phyloP scores from a whole-genome alignment of 495 filamentous ascomycete genomes.

The Aspergillus campestris region DNA sequence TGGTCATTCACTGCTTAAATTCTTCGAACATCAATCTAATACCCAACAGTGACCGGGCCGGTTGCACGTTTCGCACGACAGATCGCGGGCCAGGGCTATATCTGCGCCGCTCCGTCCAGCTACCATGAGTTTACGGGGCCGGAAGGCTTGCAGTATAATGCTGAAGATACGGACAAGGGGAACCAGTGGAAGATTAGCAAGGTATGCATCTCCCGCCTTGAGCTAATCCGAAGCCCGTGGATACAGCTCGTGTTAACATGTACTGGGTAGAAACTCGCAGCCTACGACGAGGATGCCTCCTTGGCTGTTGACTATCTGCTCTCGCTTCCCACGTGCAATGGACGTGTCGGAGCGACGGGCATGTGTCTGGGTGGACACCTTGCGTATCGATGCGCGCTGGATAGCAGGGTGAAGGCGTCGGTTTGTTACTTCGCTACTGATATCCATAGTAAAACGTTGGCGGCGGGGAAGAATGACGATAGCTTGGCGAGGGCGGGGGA shows the following conservation, averaged over 20 bases:
- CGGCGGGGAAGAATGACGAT: slow-evolving; percentile 59
- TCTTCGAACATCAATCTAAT: background rate
- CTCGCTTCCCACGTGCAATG: slow-evolving; percentile 70
- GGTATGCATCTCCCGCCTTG: slow-evolving; percentile 25
- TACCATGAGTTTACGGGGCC: slow-evolving; percentile 92
- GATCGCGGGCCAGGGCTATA: slow-evolving; percentile 89
- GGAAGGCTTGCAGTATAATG: slow-evolving; percentile 78
- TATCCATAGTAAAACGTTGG: slow-evolving; percentile 70
- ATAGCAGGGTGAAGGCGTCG: slow-evolving; percentile 63
- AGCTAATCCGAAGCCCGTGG: background rate
- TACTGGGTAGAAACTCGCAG: slow-evolving; percentile 56
- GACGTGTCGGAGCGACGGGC: slow-evolving; percentile 76
- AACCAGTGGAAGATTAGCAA: slow-evolving; percentile 82
- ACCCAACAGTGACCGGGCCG: slow-evolving; percentile 72
- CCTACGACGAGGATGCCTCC: slow-evolving; percentile 81
- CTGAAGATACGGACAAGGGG: slow-evolving; percentile 75
- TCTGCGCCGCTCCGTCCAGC: slow-evolving; percentile 80
- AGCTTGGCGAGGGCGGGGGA: slow-evolving; percentile 55
- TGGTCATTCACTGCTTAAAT: background rate
- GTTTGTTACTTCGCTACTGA: slow-evolving; percentile 94
- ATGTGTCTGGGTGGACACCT: slow-evolving; percentile 97
- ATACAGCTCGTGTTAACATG: too few species aligned
- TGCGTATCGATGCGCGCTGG: slow-evolving; percentile 73
- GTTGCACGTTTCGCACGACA: slow-evolving; percentile 86
- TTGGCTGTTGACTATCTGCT: slow-evolving; percentile 69